Conservation (phyloP, 371 early-diverging fungal species). For the Mucor saturninus region DNA sequence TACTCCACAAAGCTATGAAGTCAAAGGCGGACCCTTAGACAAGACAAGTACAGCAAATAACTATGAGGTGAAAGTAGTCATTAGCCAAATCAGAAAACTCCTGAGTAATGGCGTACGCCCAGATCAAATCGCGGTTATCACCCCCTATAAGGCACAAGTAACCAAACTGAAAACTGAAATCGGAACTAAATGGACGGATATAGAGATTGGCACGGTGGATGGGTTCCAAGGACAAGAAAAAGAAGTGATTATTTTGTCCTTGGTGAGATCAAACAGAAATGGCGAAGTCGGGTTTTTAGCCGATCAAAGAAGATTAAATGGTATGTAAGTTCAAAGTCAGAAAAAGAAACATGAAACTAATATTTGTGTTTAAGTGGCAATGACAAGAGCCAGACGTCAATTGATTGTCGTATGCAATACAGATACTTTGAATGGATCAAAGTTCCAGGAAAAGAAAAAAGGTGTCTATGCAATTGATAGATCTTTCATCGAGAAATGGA, state of each 20-base stretch:
- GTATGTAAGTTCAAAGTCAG: slow-evolving; percentile 10
- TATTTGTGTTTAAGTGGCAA: slow-evolving; percentile 62
- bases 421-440: slow-evolving; percentile 49
- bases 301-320: slow-evolving; percentile 83
- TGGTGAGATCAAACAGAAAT: slow-evolving; percentile 81
- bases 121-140: slow-evolving; percentile 79
- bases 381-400: slow-evolving; percentile 91
- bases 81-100: slow-evolving; percentile 62
- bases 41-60: slow-evolving; percentile 36
- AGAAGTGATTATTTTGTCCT: slow-evolving; percentile 83
- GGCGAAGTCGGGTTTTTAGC: slow-evolving; percentile 89
- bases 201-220: slow-evolving; percentile 90
- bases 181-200: slow-evolving; percentile 28
- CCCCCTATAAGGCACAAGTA: slow-evolving; percentile 86
- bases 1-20: slow-evolving; percentile 8
- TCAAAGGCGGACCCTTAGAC: slow-evolving; percentile 51
- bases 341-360: too few relatives aligned
- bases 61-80: slow-evolving; percentile 73
- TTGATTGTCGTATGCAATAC: slow-evolving; percentile 84
- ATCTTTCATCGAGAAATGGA: slow-evolving; percentile 54
- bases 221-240: slow-evolving; percentile 97
- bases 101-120: slow-evolving; percentile 63
- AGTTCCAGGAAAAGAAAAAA: neutral
- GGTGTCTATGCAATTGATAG: slow-evolving; percentile 32
- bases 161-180: slow-evolving; percentile 39